Base-by-base conservation (phyloP, 192 early-diverging fungal genomes). In the Phycomyces blakesleeanus region DNA sequence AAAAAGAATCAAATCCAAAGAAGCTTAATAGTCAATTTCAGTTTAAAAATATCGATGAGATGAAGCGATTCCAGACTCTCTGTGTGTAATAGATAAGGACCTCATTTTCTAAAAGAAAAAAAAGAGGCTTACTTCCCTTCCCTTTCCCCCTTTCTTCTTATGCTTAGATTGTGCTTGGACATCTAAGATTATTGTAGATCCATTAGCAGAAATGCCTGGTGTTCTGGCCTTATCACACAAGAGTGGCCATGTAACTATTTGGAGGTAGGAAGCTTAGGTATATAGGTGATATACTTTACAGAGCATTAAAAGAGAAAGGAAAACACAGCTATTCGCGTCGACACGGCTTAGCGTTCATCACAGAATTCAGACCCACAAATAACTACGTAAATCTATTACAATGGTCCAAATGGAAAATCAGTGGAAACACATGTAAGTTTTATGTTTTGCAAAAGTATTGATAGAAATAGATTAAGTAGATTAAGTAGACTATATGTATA, bases 141-240 rank as follows among this genome's bases (percentile, higher is more conserved):
- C n/a, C n/a, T n/a, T n/a, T n/a, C n/a, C n/a, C 15, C 16, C 37
- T n/a, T 5, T 21, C 25, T 21, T 22, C 38, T 61, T 41, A 50
- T 50, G 12, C 12, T 27, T 26, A 42, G 39, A 21, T 50, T 42
- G 44, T 24, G 47, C 60, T 2, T 62, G 60, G 60, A 51, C 60
- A 39, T 9, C 60, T 3, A 21, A 18, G 12, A 49, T 62, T 9
- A 50, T 51, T 29, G 11, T 29, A 16, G 50, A 52, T 52, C 51
- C 60, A 6, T 62, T 62, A 22, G 49, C 15, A n/a, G 22, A 50
- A 24, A 62, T 51, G 25, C 60, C 60, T 21, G 60, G 49, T 39
- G 14, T 49, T 11, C 11, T 62, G 6, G 47, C 60, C 25, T 20
- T 62, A 11, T 24, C 44, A 3, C 44, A 62, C 51, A 52, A 52